Percentiles rank a stretch among this genome's conserved stretches.
Evolutionary conservation across 106 monocot genomes (phyloP).

Genomic region (Phalaenopsis equestris): DNA sequence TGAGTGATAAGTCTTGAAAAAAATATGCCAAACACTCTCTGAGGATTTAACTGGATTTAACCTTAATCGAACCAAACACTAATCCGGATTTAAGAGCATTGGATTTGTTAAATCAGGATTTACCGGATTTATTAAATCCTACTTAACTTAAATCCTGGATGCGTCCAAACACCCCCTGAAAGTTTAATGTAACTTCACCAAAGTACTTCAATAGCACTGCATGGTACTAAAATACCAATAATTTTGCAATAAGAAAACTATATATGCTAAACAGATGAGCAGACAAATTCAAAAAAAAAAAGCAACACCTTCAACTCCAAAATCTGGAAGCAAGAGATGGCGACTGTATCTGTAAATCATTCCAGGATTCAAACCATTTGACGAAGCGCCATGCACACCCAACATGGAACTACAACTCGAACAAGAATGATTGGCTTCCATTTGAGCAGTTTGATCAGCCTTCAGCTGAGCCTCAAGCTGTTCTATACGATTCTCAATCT

Average conservation of each 20-base stretch:
- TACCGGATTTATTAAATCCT: too few species aligned
- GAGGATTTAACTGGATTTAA: too few species aligned
- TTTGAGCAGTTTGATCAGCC: not conserved
- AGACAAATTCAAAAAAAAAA: not conserved
- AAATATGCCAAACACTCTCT: too few species aligned
- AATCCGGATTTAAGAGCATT: too few species aligned
- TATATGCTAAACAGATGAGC: not conserved
- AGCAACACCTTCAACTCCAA: constrained; percentile 71
- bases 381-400: not conserved
- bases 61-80: too few species aligned
- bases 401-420: not conserved
- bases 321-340: constrained; percentile 77
- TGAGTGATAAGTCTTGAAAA: too few species aligned
- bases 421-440: not conserved
- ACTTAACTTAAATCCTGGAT: too few species aligned
- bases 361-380: constrained; percentile 44
- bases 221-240: not conserved
- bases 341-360: constrained; percentile 92
- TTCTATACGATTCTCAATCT: constrained; percentile 53
- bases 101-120: too few species aligned
- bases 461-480: constrained; percentile 39
- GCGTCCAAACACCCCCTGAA: too few species aligned
- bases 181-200: not conserved
- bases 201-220: not conserved
- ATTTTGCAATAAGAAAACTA: not conserved